Conservation (phyloP, 2,329 filamentous ascomycete genomes). For the Didymella sp. region DNA sequence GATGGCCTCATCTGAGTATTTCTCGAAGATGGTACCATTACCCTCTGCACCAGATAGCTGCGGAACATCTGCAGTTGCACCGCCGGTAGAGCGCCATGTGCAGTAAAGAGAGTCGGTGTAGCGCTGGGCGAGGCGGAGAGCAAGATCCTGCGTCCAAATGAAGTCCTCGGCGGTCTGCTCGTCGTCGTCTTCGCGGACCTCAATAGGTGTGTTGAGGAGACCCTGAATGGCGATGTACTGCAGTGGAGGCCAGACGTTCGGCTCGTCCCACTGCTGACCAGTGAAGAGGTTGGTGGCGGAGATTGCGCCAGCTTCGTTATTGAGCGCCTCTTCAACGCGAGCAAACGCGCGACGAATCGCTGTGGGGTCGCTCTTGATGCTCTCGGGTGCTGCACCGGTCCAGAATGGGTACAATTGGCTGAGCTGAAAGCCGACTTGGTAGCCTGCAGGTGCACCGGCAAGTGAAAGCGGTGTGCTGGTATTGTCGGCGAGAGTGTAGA, state of each 20-base stretch:
- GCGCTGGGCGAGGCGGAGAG: conserved; percentile 67
- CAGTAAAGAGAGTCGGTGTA: conserved; percentile 73
- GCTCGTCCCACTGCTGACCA: conserved; percentile 73
- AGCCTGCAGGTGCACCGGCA: conserved; percentile 58
- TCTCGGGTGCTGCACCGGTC: conserved; percentile 67
- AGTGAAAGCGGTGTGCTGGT: conserved; percentile 51
- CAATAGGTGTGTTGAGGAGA: conserved; percentile 65
- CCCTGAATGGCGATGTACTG: conserved; percentile 70
- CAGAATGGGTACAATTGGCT: conserved; percentile 74
- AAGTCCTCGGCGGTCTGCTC: conserved; percentile 52
- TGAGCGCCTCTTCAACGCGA: conserved; percentile 62
- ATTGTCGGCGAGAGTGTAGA: conserved; percentile 57
- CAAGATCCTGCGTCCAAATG: conserved; percentile 61
- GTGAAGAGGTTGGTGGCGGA: conserved; percentile 67
- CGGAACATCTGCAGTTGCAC: conserved; percentile 56
- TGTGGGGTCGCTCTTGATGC: conserved; percentile 65
- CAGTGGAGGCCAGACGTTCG: conserved; percentile 73
- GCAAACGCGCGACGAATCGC: conserved; percentile 63
- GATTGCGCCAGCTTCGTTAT: conserved; percentile 63
- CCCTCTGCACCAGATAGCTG: conserved; percentile 51
- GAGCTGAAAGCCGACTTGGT: conserved; percentile 65
- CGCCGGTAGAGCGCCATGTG: conserved; percentile 73
- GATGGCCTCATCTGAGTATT: conserved; percentile 67
- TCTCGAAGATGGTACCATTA: conserved; percentile 73
- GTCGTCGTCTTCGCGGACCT: conserved; percentile 61